These are phyloP conservation scores for thale cress (Arabidopsis thaliana) DNA, from an alignment of 345 rosid genomes.

Conservation along the genomic window TAIR10.1 NC_003075.7:1186001-1186500, in stretches of 20 bases:
- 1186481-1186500: conserved; percentile 74
- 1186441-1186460: conserved; percentile 76
- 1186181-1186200: conserved; percentile 69
- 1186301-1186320: background rate
- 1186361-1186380: background rate
- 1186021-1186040: conserved; percentile 55
- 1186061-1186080: conserved; percentile 64
- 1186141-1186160: conserved; percentile 74
- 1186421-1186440: conserved; percentile 83
- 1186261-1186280: conserved; percentile 64
- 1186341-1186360: background rate
- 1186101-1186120: conserved; percentile 76
- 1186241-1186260: conserved; percentile 61
- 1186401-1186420: conserved; percentile 80
- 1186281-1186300: conserved; percentile 61
- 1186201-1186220: conserved; percentile 69
- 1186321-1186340: background rate
- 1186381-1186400: conserved; percentile 18
- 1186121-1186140: conserved; percentile 81
- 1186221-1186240: conserved; percentile 63
- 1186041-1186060: conserved; percentile 60
- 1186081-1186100: conserved; percentile 62
- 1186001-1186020: background rate
- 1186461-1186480: conserved; percentile 63
- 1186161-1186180: conserved; percentile 71